These are phyloP conservation scores for Xanthoceras sorbifolium DNA, from an alignment of 345 rosid genomes.

Conservation along the genomic window DNA sequence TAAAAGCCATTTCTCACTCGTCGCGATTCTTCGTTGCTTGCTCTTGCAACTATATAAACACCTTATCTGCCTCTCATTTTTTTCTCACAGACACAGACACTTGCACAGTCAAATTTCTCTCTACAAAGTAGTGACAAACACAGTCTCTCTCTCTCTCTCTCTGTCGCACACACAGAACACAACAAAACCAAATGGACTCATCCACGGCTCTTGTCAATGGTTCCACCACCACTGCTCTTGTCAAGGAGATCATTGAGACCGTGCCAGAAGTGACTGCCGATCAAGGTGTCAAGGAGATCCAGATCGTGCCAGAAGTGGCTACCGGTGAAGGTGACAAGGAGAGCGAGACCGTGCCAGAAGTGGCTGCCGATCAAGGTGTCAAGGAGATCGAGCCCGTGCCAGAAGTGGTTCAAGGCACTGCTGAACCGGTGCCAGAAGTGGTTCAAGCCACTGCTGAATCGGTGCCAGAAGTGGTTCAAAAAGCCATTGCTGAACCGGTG, in stretches of 20 bases:
- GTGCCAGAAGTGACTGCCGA: background rate
- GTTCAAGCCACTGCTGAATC: no score
- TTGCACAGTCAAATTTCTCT: background rate
- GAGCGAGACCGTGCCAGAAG: no score
- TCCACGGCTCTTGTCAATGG: background rate
- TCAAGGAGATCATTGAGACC: no score
- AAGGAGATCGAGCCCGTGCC: no score
- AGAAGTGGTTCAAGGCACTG: background rate
- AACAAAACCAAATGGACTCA: background rate
- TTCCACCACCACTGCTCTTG: no score
- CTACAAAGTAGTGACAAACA: background rate
- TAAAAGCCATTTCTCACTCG: conserved; percentile 5
- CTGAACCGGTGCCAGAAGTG: background rate
- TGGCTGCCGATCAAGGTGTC: no score
- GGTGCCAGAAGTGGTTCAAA: no score
- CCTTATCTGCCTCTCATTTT: background rate
- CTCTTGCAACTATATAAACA: background rate
- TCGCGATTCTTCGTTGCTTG: background rate
- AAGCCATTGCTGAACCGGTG: no score
- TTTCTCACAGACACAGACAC: background rate
- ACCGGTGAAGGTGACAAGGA: no score
- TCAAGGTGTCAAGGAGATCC: no score
- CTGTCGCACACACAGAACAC: no score
- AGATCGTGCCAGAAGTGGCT: background rate
- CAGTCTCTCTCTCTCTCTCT: background rate